Conservation (phyloP, 2,329 filamentous ascomycete genomes). For the Madurella fahalii region DNA sequence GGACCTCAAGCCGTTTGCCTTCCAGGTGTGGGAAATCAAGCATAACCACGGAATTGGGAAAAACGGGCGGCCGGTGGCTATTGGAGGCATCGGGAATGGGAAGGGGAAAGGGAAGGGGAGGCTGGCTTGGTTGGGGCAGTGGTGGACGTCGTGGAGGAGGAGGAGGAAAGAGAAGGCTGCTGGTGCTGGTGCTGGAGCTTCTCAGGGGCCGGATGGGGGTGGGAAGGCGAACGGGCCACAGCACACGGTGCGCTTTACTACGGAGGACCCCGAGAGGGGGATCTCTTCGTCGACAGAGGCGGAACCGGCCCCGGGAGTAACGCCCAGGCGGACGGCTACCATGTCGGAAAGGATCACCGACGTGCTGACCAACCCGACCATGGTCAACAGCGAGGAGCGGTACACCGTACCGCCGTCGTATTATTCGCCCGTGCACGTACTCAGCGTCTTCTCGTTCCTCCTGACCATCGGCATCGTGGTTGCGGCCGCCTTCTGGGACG, state of each 20-base stretch:
- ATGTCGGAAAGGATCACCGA: slow-evolving; percentile 40
- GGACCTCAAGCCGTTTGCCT: slow-evolving; percentile 43
- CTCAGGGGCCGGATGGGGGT: not conserved
- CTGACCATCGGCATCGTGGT: slow-evolving; percentile 46
- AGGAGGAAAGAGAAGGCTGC: not conserved
- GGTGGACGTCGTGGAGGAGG: not conserved
- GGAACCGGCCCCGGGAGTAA: too few species aligned
- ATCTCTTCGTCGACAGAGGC: not conserved
- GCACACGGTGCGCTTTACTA: slow-evolving; percentile 17
- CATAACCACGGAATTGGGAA: slow-evolving; percentile 40
- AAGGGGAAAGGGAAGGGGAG: not conserved
- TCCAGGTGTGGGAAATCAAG: slow-evolving; percentile 46
- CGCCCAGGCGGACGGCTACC: slow-evolving; percentile 32
- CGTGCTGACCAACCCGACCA: slow-evolving; percentile 40
- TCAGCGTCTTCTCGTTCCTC: slow-evolving; percentile 48
- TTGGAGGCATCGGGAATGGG: slow-evolving; percentile 16
- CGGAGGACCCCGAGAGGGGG: slow-evolving; percentile 25
- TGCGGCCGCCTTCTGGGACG: slow-evolving; percentile 39
- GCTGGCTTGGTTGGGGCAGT: not conserved
- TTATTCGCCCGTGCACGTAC: slow-evolving; percentile 50
- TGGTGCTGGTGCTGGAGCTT: not conserved
- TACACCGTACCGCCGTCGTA: slow-evolving; percentile 46
- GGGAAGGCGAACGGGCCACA: slow-evolving; percentile 5
- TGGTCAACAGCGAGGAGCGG: slow-evolving; percentile 35
- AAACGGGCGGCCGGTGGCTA: too few species aligned